Evolutionary conservation across 306 rosid species (phyloP).

Genomic region (Prunus kanzakura): DNA sequence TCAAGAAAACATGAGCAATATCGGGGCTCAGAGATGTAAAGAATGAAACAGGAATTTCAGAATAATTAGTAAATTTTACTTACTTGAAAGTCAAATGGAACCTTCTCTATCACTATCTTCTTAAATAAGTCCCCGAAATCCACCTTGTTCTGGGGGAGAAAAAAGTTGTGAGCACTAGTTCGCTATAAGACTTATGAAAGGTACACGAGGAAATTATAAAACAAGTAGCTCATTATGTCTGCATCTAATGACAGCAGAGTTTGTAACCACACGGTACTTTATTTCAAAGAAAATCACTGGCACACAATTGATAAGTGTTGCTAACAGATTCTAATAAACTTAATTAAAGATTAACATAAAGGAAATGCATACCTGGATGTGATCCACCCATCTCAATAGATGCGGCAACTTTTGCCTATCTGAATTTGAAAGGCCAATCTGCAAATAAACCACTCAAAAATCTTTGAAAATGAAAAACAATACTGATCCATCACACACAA

Average conservation of each 20-base stretch:
- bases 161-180: slow-evolving; percentile 3
- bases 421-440: slow-evolving; percentile 61
- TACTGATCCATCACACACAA: background rate
- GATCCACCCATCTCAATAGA: slow-evolving; percentile 80
- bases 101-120: slow-evolving; percentile 51
- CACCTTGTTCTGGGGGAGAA: slow-evolving; percentile 56
- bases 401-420: slow-evolving; percentile 62
- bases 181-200: background rate
- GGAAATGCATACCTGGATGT: slow-evolving; percentile 65
- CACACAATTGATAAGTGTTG: background rate
- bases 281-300: background rate
- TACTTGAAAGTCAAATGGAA: slow-evolving; percentile 66
- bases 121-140: slow-evolving; percentile 50
- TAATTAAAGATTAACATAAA: background rate
- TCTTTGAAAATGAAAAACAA: background rate
- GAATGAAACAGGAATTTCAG: slow-evolving; percentile 1
- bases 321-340: background rate
- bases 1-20: background rate
- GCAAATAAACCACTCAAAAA: slow-evolving; percentile 42
- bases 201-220: background rate
- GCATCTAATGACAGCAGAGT: background rate
- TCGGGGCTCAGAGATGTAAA: background rate
- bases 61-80: slow-evolving; percentile 30
- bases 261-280: background rate
- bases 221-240: background rate